Percentiles rank a stretch among this genome's conserved stretches.
phyloP scores from a whole-genome alignment of 2,329 filamentous ascomycete genomes.

The Paraphoma chrysanthemicola region DNA sequence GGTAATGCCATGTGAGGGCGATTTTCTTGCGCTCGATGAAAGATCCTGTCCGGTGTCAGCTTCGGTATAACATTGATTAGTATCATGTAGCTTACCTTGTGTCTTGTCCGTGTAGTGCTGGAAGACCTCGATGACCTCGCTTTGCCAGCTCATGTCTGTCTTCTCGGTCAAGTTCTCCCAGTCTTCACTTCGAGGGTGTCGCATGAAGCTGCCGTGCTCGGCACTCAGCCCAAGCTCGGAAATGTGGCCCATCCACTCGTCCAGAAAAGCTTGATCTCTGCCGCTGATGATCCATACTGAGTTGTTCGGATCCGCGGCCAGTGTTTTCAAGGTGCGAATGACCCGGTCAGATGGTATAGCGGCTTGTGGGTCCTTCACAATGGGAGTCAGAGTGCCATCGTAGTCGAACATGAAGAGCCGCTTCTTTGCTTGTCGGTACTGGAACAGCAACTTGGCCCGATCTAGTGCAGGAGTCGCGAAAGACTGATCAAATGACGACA shows the following conservation, averaged over 20 bases:
- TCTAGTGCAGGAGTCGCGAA: constrained; percentile 84
- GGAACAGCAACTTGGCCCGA: constrained; percentile 71
- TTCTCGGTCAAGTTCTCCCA: constrained; percentile 92
- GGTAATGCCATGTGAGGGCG: constrained; percentile 96
- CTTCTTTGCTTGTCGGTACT: constrained; percentile 77
- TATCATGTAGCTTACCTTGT: constrained; percentile 65
- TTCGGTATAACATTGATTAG: neutral
- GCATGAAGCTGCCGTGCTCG: constrained; percentile 96
- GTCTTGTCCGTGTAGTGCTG: constrained; percentile 87
- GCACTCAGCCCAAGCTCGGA: constrained; percentile 88
- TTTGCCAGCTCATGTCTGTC: constrained; percentile 92
- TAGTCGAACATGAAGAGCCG: constrained; percentile 99
- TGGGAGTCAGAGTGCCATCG: constrained; percentile 92
- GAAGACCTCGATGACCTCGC: constrained; percentile 83
- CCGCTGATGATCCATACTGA: constrained; percentile 99
- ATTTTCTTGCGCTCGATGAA: constrained; percentile 95
- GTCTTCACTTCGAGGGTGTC: constrained; percentile 73
- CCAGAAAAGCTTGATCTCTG: constrained; percentile 88
- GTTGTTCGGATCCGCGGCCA: constrained; percentile 82
- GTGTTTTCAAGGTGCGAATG: constrained; percentile 76
- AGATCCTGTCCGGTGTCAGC: constrained; percentile 64
- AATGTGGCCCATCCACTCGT: constrained; percentile 92
- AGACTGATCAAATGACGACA: constrained; percentile 77
- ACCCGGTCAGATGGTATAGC: constrained; percentile 87
- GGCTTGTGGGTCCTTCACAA: constrained; percentile 88